A percentile compares a stretch with the other conserved stretches of the same genome.
Evolutionary conservation across 2,329 filamentous ascomycete genomes (phyloP).

Genomic region (Cladosporium austrohemisphaericum): DNA sequence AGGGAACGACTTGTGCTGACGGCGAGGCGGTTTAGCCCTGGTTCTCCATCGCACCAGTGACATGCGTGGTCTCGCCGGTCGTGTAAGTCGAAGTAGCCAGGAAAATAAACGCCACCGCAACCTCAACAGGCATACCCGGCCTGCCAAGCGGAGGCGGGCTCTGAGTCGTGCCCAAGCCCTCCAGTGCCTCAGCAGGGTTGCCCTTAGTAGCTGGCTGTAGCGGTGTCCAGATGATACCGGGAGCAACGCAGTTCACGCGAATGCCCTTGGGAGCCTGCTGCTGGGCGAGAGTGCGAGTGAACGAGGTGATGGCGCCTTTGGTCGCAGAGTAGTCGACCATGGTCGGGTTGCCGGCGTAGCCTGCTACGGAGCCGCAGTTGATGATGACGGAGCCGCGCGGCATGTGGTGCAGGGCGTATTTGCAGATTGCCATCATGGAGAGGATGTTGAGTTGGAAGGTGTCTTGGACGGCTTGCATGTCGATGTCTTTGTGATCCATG

Average conservation of each 20-base stretch:
- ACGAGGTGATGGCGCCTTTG: constrained; percentile 42
- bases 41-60: constrained; percentile 27
- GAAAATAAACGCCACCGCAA: constrained; percentile 29
- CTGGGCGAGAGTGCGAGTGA: constrained; percentile 45
- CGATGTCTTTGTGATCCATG: constrained; percentile 51
- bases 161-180: constrained; percentile 24
- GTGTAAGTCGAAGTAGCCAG: constrained; percentile 29
- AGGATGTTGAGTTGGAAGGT: constrained; percentile 57
- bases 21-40: constrained; percentile 20
- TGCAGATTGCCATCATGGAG: constrained; percentile 58
- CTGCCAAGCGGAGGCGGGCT: constrained; percentile 26
- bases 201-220: constrained; percentile 40
- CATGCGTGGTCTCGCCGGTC: constrained; percentile 27
- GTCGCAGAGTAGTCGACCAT: constrained; percentile 43
- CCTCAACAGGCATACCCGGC: constrained; percentile 32
- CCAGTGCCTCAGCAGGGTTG: constrained; percentile 26
- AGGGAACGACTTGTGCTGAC: no score
- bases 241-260: constrained; percentile 56
- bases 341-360: constrained; percentile 44
- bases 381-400: constrained; percentile 51
- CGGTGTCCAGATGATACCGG: constrained; percentile 53
- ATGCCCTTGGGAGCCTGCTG: constrained; percentile 50
- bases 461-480: constrained; percentile 53
- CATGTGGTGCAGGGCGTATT: constrained; percentile 56
- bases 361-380: constrained; percentile 50